phyloP scores from a whole-genome alignment of 2,329 filamentous ascomycete genomes.

The Aspergillus uvarum region DNA sequence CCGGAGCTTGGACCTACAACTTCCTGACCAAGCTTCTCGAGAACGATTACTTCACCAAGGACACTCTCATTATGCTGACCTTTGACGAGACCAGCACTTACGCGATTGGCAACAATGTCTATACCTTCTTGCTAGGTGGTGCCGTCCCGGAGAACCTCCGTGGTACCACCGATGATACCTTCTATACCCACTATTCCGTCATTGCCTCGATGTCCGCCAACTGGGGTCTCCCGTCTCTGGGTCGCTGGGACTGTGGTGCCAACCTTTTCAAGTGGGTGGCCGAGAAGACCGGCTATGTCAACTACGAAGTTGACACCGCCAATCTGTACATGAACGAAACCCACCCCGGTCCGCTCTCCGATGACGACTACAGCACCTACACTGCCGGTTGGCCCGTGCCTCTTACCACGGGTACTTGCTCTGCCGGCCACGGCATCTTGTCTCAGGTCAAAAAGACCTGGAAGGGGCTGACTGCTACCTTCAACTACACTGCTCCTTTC shows the following conservation, averaged over 20 bases:
- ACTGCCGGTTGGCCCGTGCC: constrained; percentile 32
- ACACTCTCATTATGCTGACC: constrained; percentile 76
- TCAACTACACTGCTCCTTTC: constrained; percentile 37
- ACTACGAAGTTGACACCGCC: constrained; percentile 42
- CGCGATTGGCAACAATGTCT: constrained; percentile 64
- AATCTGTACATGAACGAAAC: constrained; percentile 55
- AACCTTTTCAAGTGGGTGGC: constrained; percentile 66
- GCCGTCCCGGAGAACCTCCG: constrained; percentile 62
- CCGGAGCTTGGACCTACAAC: constrained; percentile 65
- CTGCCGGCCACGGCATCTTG: constrained; percentile 37
- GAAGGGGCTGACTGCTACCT: constrained; percentile 25
- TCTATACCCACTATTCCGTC: constrained; percentile 73
- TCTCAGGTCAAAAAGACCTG: constrained; percentile 34
- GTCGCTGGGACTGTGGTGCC: constrained; percentile 70
- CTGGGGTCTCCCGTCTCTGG: constrained; percentile 68
- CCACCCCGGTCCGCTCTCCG: constrained; percentile 50
- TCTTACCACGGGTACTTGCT: constrained; percentile 33
- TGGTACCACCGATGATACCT: constrained; percentile 67
- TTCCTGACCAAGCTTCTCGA: constrained; percentile 71
- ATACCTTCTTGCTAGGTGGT: constrained; percentile 72
- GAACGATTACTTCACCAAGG: constrained; percentile 70
- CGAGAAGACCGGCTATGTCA: constrained; percentile 58
- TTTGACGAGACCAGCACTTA: constrained; percentile 81
- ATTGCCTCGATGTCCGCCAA: constrained; percentile 68
- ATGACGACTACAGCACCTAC: constrained; percentile 26